Conservation (phyloP, 139 green algal species). For the Medakamo hakoo region DNA sequence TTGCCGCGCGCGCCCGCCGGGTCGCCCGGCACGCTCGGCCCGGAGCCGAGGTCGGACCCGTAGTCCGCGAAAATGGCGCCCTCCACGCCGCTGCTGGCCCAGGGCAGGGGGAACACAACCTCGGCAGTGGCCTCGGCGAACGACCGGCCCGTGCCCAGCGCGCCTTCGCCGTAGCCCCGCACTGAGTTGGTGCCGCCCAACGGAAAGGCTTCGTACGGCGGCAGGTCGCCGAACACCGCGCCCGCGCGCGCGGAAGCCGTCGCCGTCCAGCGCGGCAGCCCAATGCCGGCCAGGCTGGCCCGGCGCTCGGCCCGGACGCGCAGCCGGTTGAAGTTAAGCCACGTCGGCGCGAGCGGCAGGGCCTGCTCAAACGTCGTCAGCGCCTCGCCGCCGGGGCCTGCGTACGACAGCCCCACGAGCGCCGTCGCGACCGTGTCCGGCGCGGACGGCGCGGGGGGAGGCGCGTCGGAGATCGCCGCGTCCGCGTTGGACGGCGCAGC, state of each 20-base stretch:
- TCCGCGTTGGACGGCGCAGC: not conserved
- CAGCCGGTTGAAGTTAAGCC: slow-evolving; percentile 68
- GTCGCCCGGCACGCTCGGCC: slow-evolving; percentile 69
- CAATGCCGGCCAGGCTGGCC: not conserved
- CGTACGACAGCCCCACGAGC: not conserved
- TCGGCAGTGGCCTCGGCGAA: slow-evolving; percentile 66
- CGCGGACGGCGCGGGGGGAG: not conserved
- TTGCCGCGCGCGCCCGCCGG: slow-evolving; percentile 70
- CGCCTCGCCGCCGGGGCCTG: slow-evolving; percentile 24
- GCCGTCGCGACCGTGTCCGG: not conserved
- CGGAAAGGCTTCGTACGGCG: slow-evolving; percentile 92
- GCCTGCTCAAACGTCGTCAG: slow-evolving; percentile 52
- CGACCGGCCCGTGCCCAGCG: slow-evolving; percentile 68
- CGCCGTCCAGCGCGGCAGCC: slow-evolving; percentile 6
- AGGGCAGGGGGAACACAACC: slow-evolving; percentile 54
- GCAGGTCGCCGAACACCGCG: slow-evolving; percentile 71
- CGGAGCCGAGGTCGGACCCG: slow-evolving; percentile 76
- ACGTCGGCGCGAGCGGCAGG: slow-evolving; percentile 48
- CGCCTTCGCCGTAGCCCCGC: slow-evolving; percentile 72
- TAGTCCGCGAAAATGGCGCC: slow-evolving; percentile 79
- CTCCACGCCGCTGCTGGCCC: slow-evolving; percentile 21
- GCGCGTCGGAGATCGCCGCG: not conserved
- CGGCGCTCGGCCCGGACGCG: slow-evolving; percentile 13
- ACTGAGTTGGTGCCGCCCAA: slow-evolving; percentile 86
- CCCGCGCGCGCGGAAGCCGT: slow-evolving; percentile 23